Evolutionary conservation across 1,139 yeast genomes (phyloP), one percentile per base, ranked within the genome.

Genomic region (Sugiyamaella castrensis): DNA sequence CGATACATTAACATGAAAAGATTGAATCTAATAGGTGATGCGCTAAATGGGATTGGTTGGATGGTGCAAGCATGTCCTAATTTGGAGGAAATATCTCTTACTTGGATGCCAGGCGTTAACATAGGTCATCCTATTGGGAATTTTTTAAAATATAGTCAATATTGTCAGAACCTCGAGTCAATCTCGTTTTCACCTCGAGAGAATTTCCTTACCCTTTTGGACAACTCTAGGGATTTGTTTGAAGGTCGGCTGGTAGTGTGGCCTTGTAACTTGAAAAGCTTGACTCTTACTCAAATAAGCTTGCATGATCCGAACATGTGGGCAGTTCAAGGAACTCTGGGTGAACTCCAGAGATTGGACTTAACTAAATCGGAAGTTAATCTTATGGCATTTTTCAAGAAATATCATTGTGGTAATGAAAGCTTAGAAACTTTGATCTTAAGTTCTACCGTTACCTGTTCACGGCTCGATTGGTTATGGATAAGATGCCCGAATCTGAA

Each of bases 321-420:
- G n/a, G n/a, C 13, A 9, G 37, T 40, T 5, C 9, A 12, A n/a
- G 44, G 44, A 7, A n/a, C 44, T 26, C 26, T 40, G 26, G 44
- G 33, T 6, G n/a, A 6, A 4, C 15, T 40, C 4, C 13, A 40
- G 24, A 24, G 8, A 4, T 27, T 38, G 15, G 42, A 38, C 19
- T 12, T 38, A 13, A 30, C 42, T 4, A 4, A 19, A 11, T 27
- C 35, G 28, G 10, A 9, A 10, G 13, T 38, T 4, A 13, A 15
- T 12, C n/a, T 38, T 5, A 15, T 10, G 5, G 4, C 9, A n/a
- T 38, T 38, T 13, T 29, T 38, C 16, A 27, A 26, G 2, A 8
- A 30, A 5, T 38, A 15, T 28, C 29, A n/a, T 8, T 29, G 33
- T 28, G 42, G 42, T 1, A 13, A 12, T 26, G 32, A 7, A 32